Evolutionary conservation across 129 eudicot genomes (phyloP).

Genomic region (Flaveria ramosissima): DNA sequence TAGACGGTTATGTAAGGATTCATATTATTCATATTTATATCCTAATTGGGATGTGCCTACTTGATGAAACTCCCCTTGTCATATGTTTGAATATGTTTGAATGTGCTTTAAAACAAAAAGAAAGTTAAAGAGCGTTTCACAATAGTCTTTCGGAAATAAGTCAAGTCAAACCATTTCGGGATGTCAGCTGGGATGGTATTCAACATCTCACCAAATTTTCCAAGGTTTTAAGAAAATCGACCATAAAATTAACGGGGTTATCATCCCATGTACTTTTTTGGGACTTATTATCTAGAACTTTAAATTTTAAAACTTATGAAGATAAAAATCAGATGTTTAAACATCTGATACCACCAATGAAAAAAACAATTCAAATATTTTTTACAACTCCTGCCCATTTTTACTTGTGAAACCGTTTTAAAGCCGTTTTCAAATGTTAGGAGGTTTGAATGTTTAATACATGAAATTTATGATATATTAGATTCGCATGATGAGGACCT

Average conservation of each 20-base stretch:
- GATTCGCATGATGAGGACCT: neutral
- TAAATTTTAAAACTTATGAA: neutral
- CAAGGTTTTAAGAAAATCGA: neutral
- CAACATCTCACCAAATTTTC: neutral
- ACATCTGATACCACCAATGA: neutral
- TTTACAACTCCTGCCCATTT: neutral
- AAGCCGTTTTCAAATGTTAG: neutral
- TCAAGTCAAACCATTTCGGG: neutral
- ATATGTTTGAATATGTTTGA: too few species aligned
- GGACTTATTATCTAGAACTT: neutral
- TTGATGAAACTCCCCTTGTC: too few species aligned
- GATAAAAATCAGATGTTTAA: neutral
- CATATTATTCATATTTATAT: too few species aligned
- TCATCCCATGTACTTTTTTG: neutral
- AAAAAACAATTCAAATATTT: too few species aligned
- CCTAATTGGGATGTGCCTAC: too few species aligned
- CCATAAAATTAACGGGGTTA: neutral
- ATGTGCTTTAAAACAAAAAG: neutral
- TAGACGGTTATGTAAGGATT: too few species aligned
- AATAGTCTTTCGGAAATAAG: too few species aligned
- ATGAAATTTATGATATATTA: too few species aligned
- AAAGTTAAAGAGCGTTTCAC: neutral
- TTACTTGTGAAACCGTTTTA: neutral
- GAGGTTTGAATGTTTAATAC: too few species aligned
- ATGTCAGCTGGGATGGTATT: neutral